Percentiles rank a stretch among this genome's conserved stretches.
phyloP scores from a whole-genome alignment of 148 eudicot genomes.

The Chenopodium album region DNA sequence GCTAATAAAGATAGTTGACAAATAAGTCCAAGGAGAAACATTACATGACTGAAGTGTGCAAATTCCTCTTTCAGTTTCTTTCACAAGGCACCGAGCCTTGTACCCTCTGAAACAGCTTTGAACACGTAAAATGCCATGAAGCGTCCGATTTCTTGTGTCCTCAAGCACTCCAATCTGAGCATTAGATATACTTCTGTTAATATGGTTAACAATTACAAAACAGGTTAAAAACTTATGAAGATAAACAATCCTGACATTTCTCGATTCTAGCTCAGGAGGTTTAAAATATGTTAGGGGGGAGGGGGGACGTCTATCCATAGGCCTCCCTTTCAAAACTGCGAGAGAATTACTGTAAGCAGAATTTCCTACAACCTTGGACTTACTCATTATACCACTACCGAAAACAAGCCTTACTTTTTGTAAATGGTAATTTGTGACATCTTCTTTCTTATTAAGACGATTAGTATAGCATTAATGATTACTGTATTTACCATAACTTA shows the following conservation, averaged over 20 bases:
- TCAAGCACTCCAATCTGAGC: constrained; percentile 86
- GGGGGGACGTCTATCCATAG: too few species aligned
- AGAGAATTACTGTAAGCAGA: too few species aligned
- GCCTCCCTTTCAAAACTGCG: too few species aligned
- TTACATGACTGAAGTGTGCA: constrained; percentile 82
- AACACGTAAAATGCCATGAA: constrained; percentile 89
- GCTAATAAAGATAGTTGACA: constrained; percentile 1
- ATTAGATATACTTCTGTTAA: not conserved
- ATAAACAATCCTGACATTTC: not conserved
- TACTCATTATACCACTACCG: too few species aligned
- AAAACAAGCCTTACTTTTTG: too few species aligned
- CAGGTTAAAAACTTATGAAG: not conserved
- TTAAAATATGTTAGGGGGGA: too few species aligned
- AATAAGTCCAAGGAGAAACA: constrained; percentile 9
- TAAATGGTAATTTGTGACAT: too few species aligned
- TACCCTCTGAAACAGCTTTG: constrained; percentile 97
- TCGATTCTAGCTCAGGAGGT: too few species aligned
- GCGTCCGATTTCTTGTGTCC: constrained; percentile 92
- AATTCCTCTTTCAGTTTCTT: constrained; percentile 58
- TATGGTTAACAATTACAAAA: not conserved
- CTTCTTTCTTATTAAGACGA: too few species aligned
- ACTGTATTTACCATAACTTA: too few species aligned
- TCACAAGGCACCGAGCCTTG: constrained; percentile 65
- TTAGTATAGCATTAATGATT: too few species aligned
- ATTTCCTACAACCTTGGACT: too few species aligned